Evolutionary conservation across 2,329 filamentous ascomycete genomes (phyloP).

Genomic region (Epichloe gansuensis): DNA sequence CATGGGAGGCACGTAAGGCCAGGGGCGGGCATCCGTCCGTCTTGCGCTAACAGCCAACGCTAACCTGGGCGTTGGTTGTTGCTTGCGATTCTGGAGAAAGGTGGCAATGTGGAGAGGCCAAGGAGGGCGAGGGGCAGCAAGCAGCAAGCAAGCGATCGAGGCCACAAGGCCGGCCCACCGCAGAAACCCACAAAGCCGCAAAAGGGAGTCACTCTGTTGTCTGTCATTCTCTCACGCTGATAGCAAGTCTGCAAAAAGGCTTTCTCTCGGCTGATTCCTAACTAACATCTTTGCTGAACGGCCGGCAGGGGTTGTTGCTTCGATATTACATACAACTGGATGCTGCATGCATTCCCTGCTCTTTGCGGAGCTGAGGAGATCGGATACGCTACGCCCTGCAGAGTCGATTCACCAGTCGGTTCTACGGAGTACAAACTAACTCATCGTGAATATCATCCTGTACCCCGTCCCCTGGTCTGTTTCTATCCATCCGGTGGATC

Average conservation of each 20-base stretch:
- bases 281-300: neutral
- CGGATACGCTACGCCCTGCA: constrained; percentile 2
- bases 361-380: constrained; percentile 5
- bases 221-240: neutral
- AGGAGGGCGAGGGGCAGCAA: too few relatives aligned
- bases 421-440: neutral
- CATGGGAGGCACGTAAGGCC: neutral
- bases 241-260: neutral
- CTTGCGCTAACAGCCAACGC: constrained; percentile 8
- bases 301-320: neutral
- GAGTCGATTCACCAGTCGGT: neutral
- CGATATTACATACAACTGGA: neutral
- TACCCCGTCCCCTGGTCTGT: neutral
- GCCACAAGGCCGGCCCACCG: neutral
- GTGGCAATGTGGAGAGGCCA: constrained; percentile 3
- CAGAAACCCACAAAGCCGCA: too few relatives aligned
- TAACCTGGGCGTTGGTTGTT: constrained; percentile 3
- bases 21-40: constrained; percentile 9
- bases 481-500: neutral
- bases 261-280: neutral
- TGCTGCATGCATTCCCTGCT: neutral
- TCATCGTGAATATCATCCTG: neutral
- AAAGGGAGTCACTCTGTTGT: neutral
- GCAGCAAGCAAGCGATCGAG: neutral
- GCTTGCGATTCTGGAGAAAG: constrained; percentile 4